A percentile compares a stretch with the other conserved stretches of the same genome.
phyloP scores from a whole-genome alignment of 1,284 basidiomycete genomes.

The Malassezia arunalokei region DNA sequence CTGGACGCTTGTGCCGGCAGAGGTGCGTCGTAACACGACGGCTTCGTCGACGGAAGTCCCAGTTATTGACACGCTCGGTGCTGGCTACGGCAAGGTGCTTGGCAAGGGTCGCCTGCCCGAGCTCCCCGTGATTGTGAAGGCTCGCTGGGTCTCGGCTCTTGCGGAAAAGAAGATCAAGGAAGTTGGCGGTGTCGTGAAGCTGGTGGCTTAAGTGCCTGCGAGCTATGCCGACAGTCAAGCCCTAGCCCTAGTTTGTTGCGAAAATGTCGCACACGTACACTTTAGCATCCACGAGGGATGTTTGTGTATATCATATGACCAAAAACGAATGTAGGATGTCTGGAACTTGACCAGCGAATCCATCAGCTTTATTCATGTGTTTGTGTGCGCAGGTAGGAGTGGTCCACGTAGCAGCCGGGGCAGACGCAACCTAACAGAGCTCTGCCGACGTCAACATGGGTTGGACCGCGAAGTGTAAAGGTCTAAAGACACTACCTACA shows the following conservation, averaged over 20 bases:
- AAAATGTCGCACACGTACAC: constrained; percentile 7
- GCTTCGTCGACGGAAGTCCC: constrained; percentile 40
- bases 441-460: no score
- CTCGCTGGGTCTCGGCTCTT: constrained; percentile 43
- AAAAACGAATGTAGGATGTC: constrained; percentile 12
- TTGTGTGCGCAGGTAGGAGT: no score
- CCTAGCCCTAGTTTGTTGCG: neutral
- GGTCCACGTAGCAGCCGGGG: no score
- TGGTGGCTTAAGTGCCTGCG: constrained; percentile 15
- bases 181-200: constrained; percentile 45
- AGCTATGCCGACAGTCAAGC: neutral
- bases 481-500: no score
- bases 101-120: constrained; percentile 44
- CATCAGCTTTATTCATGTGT: neutral
- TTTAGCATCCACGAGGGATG: neutral
- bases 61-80: constrained; percentile 45
- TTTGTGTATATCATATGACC: constrained; percentile 18
- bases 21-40: constrained; percentile 36
- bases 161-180: constrained; percentile 47
- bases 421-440: no score
- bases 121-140: constrained; percentile 45
- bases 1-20: constrained; percentile 44
- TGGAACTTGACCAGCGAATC: neutral
- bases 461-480: no score
- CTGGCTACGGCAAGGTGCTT: constrained; percentile 46